A percentile compares a stretch with the other conserved stretches of the same genome.
These are phyloP conservation scores for Trichoderma lentiforme DNA, from an alignment of 2,329 filamentous ascomycete species.

Conservation along the genomic window DNA sequence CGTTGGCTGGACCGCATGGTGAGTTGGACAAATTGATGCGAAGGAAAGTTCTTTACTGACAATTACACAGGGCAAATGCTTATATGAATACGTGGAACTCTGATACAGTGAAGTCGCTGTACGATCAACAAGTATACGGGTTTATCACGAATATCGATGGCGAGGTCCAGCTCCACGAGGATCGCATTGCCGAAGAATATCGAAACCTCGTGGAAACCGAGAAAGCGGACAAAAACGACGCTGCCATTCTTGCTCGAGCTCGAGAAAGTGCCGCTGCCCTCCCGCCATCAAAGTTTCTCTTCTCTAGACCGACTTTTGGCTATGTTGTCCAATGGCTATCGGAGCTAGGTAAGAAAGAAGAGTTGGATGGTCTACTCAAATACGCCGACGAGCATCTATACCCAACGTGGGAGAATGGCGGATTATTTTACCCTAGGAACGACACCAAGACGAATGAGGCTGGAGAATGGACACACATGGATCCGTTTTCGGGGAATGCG, in stretches of 20 bases:
- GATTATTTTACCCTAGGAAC: constrained; percentile 33
- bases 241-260: constrained; percentile 5
- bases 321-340: constrained; percentile 34
- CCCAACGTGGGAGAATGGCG: constrained; percentile 34
- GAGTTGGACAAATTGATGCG: not conserved
- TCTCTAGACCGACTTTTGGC: constrained; percentile 23
- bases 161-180: constrained; percentile 24
- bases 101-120: constrained; percentile 27
- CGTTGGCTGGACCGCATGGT: constrained; percentile 5
- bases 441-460: constrained; percentile 25
- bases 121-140: constrained; percentile 25
- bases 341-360: constrained; percentile 27
- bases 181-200: constrained; percentile 26
- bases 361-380: constrained; percentile 25
- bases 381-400: constrained; percentile 29
- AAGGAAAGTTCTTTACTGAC: not conserved
- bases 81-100: constrained; percentile 40
- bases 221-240: constrained; percentile 19
- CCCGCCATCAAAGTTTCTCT: not conserved
- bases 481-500: constrained; percentile 36
- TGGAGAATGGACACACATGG: constrained; percentile 28
- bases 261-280: constrained; percentile 17
- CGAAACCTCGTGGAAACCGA: constrained; percentile 19
- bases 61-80: constrained; percentile 24
- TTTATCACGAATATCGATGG: constrained; percentile 28